phyloP scores from a whole-genome alignment of 179 eudicot genomes.

The Camellia oleifera region DNA sequence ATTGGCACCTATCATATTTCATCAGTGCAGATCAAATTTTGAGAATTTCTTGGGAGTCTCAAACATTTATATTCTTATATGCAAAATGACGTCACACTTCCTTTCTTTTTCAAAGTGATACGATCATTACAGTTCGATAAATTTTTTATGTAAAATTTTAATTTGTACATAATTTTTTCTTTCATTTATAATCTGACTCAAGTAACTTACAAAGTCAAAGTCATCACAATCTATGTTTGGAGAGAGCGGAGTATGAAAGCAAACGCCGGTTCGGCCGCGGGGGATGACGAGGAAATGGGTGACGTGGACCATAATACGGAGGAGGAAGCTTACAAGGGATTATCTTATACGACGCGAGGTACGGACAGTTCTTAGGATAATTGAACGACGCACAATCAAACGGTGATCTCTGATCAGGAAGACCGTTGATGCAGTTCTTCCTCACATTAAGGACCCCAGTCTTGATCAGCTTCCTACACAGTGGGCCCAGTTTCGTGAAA shows the following conservation, averaged over 20 bases:
- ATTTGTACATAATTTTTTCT: no score
- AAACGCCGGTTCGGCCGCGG: not conserved
- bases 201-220: not conserved
- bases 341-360: not conserved
- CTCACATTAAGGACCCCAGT: conserved; percentile 11
- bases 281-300: not conserved
- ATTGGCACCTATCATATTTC: no score
- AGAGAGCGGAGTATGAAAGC: not conserved
- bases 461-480: not conserved
- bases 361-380: not conserved
- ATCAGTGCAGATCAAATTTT: no score
- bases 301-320: not conserved
- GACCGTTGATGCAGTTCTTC: not conserved
- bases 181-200: no score
- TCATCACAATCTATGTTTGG: not conserved
- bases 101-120: no score
- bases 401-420: conserved; percentile 7
- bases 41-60: no score
- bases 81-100: no score
- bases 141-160: no score
- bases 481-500: conserved; percentile 2
- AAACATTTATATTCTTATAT: no score
- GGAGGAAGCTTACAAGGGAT: conserved; percentile 16
- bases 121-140: no score
- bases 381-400: not conserved